Base-by-base conservation (phyloP, 257 asterid species). In the Oldenlandia corymbosa region DNA sequence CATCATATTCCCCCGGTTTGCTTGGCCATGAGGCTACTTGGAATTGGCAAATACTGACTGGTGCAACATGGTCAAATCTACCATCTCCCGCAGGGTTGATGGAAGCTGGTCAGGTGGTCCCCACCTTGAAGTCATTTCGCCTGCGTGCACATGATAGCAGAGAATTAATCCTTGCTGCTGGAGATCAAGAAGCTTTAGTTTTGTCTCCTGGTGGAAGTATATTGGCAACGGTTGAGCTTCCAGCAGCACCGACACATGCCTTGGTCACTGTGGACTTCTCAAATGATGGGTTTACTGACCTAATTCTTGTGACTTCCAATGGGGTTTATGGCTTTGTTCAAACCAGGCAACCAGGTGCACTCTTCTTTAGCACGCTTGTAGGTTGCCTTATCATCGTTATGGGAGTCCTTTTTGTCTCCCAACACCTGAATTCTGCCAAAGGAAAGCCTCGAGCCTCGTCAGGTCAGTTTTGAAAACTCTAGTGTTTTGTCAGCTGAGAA, bases 291-390 rank as follows among this genome's bases (percentile, higher is more conserved):
- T 70, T 93, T 60, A 84, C 90, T 0, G 99, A 93, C 79, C 74
- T 93, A 10, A 84, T 90, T 37, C 80, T 93, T 27, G 84, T 90
- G 69, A 85, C 96, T 60, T 80, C 94, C 17, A 80, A 71, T 48
- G 99, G 99, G 34, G 94, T 87, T 20, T 90, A 90, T 34, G 97
- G 97, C 52, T 93, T 93, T 69, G 95, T 87, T 37, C 99, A 93
- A 76, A 87, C 97, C 21, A 81, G 99, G 77, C 97, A 93, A 76
- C 99, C 99, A 0, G 99, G 99, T 9, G 97, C 97, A 24, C 77
- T 93, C 57, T 93, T 93, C 90, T 93, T 93, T 73, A 90, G 96
- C 85, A 90, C 97, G 11, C 87, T 93, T 12, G 94, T 93, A 3
- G 97, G 99, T 41, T 93, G 99, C 82, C 96, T 90, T 63, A 77